Evolutionary conservation across 2,329 filamentous ascomycete genomes (phyloP), one percentile per base, ranked within the genome.

Genomic region (Diaporthe destruens): DNA sequence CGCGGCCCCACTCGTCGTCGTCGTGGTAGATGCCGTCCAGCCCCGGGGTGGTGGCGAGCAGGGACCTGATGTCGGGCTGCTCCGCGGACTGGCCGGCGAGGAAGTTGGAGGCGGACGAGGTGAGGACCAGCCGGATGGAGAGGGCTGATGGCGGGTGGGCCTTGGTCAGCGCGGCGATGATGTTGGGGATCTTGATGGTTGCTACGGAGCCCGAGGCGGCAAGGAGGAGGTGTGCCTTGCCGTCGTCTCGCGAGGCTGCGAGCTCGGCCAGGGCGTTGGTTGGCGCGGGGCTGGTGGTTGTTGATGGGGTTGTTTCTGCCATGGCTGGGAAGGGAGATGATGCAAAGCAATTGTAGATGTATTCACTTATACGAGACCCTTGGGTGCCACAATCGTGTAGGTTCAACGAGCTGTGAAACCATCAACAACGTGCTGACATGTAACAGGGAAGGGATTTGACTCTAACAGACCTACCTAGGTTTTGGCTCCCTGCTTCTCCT

Each of bases 121-220:
- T 97, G 73, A 98, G 87, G 73, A 98, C 84, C 69, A 98, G 84
- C n/a, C 95, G 93, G 80, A 98, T 94, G 12, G 94, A 94, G 71
- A 98, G 85, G 61, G 83, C 87, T 1, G 47, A 44, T 79, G 75
- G 80, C 77, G 77, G 86, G 56, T 79, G 76, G 54, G 75, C 56
- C 20, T 82, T 85, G 14, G 71, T 69, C 5, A 95, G 87, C 1
- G 90, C 86, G 23, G 83, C 78, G 73, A 92, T 85, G 76, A 95
- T 94, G 51, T 88, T 84, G 1, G 90, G 90, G 3, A 94, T 84
- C 80, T 98, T 98, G 79, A 98, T 97, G 8, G 93, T 94, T 18
- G 95, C 95, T n/a, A 97, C 94, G 0, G 93, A 86, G 36, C 85
- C 84, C 8, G 75, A 75, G 55, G 69, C 71, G 8, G 74, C 74